A percentile compares a stretch with the other conserved stretches of the same genome.
Conservation (phyloP, 2,329 filamentous ascomycete species). For the Fusarium beomiforme region DNA sequence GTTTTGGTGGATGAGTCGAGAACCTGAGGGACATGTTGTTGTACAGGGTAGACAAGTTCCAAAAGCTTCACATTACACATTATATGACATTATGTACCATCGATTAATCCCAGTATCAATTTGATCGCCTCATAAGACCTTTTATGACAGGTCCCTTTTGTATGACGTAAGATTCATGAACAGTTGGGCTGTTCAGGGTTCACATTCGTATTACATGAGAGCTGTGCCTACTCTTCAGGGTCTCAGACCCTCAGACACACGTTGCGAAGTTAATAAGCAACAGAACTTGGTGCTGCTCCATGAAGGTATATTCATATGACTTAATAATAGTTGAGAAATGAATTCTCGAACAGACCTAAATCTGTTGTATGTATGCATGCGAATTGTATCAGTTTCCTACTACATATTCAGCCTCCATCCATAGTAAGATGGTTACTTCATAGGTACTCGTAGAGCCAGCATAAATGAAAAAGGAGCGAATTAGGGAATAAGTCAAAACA, state of each 20-base stretch:
- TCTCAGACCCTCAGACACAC: not conserved
- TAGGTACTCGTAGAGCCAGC: not conserved
- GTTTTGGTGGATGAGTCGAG: not conserved
- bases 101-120: not conserved
- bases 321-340: no score
- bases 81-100: not conserved
- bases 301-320: no score
- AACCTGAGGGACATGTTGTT: not conserved
- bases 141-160: not conserved
- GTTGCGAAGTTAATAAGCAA: no score
- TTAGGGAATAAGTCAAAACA: no score
- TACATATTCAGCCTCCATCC: no score
- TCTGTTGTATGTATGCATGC: no score
- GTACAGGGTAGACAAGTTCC: conserved; percentile 9
- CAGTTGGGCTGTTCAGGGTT: not conserved
- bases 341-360: no score
- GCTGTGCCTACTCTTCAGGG: not conserved
- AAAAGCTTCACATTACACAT: not conserved
- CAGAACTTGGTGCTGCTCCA: no score
- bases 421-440: no score
- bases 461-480: not conserved
- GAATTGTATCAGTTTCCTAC: no score
- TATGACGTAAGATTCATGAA: conserved; percentile 1
- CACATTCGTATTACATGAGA: not conserved
- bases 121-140: not conserved